Base-by-base conservation (phyloP, 2,329 filamentous ascomycete genomes). In the Trichoderma breve region DNA sequence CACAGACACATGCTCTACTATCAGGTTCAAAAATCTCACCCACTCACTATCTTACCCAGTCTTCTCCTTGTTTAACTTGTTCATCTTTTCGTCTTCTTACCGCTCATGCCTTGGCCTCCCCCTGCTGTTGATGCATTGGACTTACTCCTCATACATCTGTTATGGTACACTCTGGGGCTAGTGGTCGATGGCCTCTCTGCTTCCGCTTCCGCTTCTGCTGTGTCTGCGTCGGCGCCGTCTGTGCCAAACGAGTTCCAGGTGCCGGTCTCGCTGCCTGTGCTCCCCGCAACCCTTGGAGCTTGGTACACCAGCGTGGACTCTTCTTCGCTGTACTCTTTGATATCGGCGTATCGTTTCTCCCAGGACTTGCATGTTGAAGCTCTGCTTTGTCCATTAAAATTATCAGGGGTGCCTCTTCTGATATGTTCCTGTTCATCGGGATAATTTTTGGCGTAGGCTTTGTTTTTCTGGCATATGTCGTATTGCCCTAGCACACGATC, bases 261-360 rank as follows among this genome's bases (percentile, higher is more conserved):
- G n/a, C 39, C 57, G 18, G 55, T 26, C 8, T 69, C 66, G 26
- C 66, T 69, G 28, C 39, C 65, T n/a, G 65, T 68, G 34, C 65
- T 68, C 26, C 66, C 39, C 9, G 14, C 39, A n/a, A 26, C 28
- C 11, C 66, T 69, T 36, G 66, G 26, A 7, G 66, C 28, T 28
- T 51, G 64, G 12, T 34, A 67, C 7, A 21, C 21, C 3, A 57
- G 26, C 9, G 51, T 51, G 6, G 57, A 18, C 9, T 36, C 53
- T 51, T 61, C 36, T 9, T 34, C 36, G 8, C 18, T 51, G 15
- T 32, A 43, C 14, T 69, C 55, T 24, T 61, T 58, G 36, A 6
- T 47, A 3, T n/a, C 34, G 12, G 12, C 28, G 1, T 60, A 24
- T 12, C 43, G 7, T 12, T 68, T 68, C 24, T 30, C 39, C 15